phyloP scores from a whole-genome alignment of 2,329 filamentous ascomycete species.

The Aspergillus clavatus region DNA sequence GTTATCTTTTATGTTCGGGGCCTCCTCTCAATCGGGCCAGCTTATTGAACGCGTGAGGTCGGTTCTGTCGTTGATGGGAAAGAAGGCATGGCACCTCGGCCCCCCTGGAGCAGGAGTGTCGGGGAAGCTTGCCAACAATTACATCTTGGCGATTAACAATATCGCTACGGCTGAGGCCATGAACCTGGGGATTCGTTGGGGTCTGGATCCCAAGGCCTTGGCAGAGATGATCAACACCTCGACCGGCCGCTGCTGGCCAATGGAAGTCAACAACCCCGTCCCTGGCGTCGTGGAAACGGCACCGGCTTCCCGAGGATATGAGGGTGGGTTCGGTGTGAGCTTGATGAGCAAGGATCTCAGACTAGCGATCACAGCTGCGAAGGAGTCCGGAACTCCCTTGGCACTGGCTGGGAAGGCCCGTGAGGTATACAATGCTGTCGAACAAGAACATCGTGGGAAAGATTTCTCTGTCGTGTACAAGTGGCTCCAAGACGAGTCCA shows the following conservation, averaged over 20 bases:
- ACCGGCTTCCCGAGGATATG: constrained; percentile 71
- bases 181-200: constrained; percentile 61
- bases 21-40: constrained; percentile 43
- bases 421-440: constrained; percentile 64
- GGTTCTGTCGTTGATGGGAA: constrained; percentile 76
- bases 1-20: constrained; percentile 93
- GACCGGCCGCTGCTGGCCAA: constrained; percentile 94
- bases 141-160: constrained; percentile 90
- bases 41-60: constrained; percentile 62
- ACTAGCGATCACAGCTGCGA: constrained; percentile 67
- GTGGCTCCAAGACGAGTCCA: constrained; percentile 49
- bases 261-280: constrained; percentile 92
- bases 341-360: constrained; percentile 78
- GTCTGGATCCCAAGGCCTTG: constrained; percentile 61
- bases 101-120: constrained; percentile 78
- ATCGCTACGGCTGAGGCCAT: constrained; percentile 65
- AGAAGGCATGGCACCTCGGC: constrained; percentile 79
- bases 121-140: constrained; percentile 96
- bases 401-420: constrained; percentile 60
- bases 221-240: constrained; percentile 87
- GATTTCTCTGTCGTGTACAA: constrained; percentile 81
- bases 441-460: constrained; percentile 59
- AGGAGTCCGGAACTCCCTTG: constrained; percentile 61
- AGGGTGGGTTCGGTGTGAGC: constrained; percentile 69
- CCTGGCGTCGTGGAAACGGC: constrained; percentile 72